A percentile compares a stretch with the other conserved stretches of the same genome.
Evolutionary conservation across 441 rosid genomes (phyloP).

Genomic region (Erysimum cheiri): DNA sequence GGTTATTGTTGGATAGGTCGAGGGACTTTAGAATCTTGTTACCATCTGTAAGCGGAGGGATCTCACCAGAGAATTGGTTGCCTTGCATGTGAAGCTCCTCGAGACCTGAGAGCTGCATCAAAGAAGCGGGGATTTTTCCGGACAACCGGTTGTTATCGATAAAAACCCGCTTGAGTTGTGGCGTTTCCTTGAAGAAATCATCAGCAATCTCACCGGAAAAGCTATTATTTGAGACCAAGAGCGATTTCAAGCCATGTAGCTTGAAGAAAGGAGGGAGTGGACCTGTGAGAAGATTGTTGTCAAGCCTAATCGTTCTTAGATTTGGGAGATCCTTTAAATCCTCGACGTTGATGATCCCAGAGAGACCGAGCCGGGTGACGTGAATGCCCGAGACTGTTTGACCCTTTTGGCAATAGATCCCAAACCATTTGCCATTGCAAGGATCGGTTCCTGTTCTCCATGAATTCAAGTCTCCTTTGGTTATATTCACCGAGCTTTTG

Average conservation of each 20-base stretch:
- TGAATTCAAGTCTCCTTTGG: constrained; percentile 49
- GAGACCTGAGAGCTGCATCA: constrained; percentile 53
- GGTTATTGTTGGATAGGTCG: constrained; percentile 64
- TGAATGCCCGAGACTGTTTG: constrained; percentile 59
- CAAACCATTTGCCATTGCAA: constrained; percentile 64
- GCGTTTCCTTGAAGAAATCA: constrained; percentile 58
- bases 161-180: constrained; percentile 69
- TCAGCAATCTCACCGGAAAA: constrained; percentile 67
- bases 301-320: constrained; percentile 63
- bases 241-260: constrained; percentile 58
- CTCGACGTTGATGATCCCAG: constrained; percentile 57
- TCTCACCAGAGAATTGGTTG: constrained; percentile 66
- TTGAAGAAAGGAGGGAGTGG: constrained; percentile 68
- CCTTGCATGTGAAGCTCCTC: constrained; percentile 72
- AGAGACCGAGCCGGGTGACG: constrained; percentile 55
- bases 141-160: constrained; percentile 59
- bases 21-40: constrained; percentile 46
- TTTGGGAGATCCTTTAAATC: constrained; percentile 51
- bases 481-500: constrained; percentile 39
- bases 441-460: constrained; percentile 64
- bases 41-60: constrained; percentile 52
- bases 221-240: constrained; percentile 56
- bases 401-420: constrained; percentile 61
- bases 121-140: constrained; percentile 67
- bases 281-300: constrained; percentile 65